phyloP scores from a whole-genome alignment of 1,139 yeast genomes.

The Candida sanyaensis region DNA sequence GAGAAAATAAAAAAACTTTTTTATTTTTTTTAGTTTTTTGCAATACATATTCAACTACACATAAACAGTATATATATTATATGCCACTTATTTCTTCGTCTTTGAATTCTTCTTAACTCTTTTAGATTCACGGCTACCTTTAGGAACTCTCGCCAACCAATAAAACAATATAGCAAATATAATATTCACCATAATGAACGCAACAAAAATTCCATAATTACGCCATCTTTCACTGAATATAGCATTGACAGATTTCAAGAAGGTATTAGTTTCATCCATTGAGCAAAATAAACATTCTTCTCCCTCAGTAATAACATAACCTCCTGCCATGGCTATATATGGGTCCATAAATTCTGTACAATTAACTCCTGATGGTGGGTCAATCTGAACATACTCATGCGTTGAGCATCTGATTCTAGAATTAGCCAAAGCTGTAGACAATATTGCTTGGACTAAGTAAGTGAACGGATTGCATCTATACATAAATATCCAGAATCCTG shows the following conservation, averaged over 20 bases:
- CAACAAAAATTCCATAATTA: conserved; percentile 61
- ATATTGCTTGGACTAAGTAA: conserved; percentile 43
- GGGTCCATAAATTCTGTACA: conserved; percentile 54
- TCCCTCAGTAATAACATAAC: conserved; percentile 35
- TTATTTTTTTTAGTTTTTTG: too few relatives aligned
- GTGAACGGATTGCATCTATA: conserved; percentile 71
- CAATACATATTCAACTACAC: too few relatives aligned
- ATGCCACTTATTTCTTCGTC: conserved; percentile 7
- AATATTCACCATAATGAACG: conserved; percentile 53
- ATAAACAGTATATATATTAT: not conserved
- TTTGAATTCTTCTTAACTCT: conserved; percentile 18
- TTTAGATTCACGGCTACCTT: conserved; percentile 30
- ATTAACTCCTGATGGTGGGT: conserved; percentile 49
- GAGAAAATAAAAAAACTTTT: too few relatives aligned
- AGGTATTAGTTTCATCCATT: conserved; percentile 51
- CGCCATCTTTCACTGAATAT: conserved; percentile 60
- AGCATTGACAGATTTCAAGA: conserved; percentile 46
- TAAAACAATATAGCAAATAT: conserved; percentile 55
- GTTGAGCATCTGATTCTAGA: conserved; percentile 26
- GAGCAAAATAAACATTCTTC: conserved; percentile 55
- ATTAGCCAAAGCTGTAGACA: conserved; percentile 28
- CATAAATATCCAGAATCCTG: conserved; percentile 55
- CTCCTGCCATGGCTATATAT: conserved; percentile 49
- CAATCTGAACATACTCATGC: conserved; percentile 26
- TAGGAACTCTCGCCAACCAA: conserved; percentile 79